phyloP scores from a whole-genome alignment of 2,329 filamentous ascomycete genomes.

The Pestalotiopsis sp. region DNA sequence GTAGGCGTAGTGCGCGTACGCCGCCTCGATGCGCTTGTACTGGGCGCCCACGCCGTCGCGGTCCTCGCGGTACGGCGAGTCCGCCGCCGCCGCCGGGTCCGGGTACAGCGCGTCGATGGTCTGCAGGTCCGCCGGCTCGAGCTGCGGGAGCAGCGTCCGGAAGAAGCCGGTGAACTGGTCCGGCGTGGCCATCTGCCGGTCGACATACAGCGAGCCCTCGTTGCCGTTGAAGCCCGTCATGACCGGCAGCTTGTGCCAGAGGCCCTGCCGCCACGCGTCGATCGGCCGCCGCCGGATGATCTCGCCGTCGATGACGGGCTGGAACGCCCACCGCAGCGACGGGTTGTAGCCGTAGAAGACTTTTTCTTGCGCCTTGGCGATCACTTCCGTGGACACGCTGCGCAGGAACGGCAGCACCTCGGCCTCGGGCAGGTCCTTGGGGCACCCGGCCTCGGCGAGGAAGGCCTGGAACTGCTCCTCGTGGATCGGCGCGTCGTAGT shows the following conservation, averaged over 20 bases:
- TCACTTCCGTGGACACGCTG: conserved; percentile 31
- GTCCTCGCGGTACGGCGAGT: conserved; percentile 42
- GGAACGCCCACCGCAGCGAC: conserved; percentile 51
- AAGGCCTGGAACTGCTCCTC: conserved; percentile 52
- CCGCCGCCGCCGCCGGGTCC: conserved; percentile 33
- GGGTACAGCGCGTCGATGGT: conserved; percentile 42
- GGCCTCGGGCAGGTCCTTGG: conserved; percentile 43
- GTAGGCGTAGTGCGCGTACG: conserved; percentile 59
- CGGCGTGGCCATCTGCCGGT: conserved; percentile 35
- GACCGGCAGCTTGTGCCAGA: conserved; percentile 38
- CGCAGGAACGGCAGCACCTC: conserved; percentile 49
- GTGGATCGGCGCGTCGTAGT: conserved; percentile 49
- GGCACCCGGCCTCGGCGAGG: conserved; percentile 47
- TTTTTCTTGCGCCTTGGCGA: conserved; percentile 35
- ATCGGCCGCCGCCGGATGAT: conserved; percentile 30
- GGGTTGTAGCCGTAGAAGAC: conserved; percentile 38
- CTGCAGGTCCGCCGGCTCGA: conserved; percentile 36
- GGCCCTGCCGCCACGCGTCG: conserved; percentile 26
- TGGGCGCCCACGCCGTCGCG: conserved; percentile 46
- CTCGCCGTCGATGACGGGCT: conserved; percentile 51
- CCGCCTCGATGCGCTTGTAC: conserved; percentile 57
- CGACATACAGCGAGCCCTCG: conserved; percentile 46
- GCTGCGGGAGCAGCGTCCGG: conserved; percentile 39
- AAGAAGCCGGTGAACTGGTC: conserved; percentile 42
- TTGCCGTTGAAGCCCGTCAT: conserved; percentile 47